Conservation (phyloP, 306 rosid species). For the Heteromeles arbutifolia region DNA sequence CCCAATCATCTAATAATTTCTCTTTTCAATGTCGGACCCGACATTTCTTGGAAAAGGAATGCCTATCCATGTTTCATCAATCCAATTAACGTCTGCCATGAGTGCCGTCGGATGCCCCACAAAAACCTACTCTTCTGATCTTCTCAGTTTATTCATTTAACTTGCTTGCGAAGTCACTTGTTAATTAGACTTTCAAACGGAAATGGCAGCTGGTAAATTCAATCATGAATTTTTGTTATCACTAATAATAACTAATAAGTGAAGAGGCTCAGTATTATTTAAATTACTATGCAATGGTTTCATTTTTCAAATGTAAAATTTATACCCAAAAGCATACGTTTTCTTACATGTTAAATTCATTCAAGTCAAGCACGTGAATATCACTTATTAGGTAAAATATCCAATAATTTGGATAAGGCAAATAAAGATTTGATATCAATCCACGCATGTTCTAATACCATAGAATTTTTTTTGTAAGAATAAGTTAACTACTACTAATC, state of each 20-base stretch:
- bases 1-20: not conserved
- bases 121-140: not conserved
- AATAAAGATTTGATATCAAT: too few species aligned
- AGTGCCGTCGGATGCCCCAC: not conserved
- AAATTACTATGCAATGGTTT: too few species aligned
- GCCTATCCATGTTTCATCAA: not conserved
- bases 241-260: not conserved
- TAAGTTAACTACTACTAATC: too few species aligned
- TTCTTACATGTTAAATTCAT: too few species aligned
- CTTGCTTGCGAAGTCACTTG: not conserved
- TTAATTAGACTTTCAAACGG: not conserved
- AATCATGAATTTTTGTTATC: not conserved
- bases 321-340: too few species aligned
- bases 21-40: conserved; percentile 10
- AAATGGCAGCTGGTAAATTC: not conserved
- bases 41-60: not conserved
- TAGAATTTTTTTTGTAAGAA: too few species aligned
- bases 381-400: too few species aligned
- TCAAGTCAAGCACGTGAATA: too few species aligned
- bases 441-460: too few species aligned
- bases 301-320: too few species aligned
- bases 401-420: too few species aligned
- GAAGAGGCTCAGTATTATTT: too few species aligned
- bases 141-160: not conserved
- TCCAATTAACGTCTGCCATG: not conserved